A percentile compares a stretch with the other conserved stretches of the same genome.
phyloP scores from a whole-genome alignment of 2,329 filamentous ascomycete genomes.

The Venturia asperata region DNA sequence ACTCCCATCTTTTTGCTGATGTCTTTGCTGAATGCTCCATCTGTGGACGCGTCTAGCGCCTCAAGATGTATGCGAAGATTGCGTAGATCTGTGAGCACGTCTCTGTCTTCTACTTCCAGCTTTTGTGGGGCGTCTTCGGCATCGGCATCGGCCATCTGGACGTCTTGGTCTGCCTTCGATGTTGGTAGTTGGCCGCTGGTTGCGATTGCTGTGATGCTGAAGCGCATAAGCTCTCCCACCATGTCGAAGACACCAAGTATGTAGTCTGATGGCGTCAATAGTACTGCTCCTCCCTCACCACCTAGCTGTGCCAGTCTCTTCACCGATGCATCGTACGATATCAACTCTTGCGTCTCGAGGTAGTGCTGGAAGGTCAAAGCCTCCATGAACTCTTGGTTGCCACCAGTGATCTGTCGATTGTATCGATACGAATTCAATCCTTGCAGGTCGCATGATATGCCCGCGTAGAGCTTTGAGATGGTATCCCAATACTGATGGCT shows the following conservation, averaged over 20 bases:
- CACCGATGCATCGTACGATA: constrained; percentile 57
- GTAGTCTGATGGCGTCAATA: constrained; percentile 75
- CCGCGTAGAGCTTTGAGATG: constrained; percentile 61
- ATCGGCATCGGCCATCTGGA: constrained; percentile 32
- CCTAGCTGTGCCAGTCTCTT: constrained; percentile 33
- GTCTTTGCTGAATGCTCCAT: constrained; percentile 52
- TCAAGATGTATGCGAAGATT: constrained; percentile 70
- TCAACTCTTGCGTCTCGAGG: constrained; percentile 66
- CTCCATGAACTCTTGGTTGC: constrained; percentile 91
- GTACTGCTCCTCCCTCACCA: constrained; percentile 43
- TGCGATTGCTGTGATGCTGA: constrained; percentile 79
- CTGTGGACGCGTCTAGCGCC: constrained; percentile 52
- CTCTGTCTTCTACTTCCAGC: constrained; percentile 35
- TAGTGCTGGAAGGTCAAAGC: constrained; percentile 86
- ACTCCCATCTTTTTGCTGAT: constrained; percentile 75
- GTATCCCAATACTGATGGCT: constrained; percentile 61
- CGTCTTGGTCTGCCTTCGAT: constrained; percentile 26
- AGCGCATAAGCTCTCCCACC: constrained; percentile 94
- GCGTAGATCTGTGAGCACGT: constrained; percentile 76
- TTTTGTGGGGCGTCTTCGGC: constrained; percentile 9
- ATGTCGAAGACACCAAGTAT: constrained; percentile 87
- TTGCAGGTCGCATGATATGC: constrained; percentile 65
- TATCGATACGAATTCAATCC: constrained; percentile 80
- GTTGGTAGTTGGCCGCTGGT: constrained; percentile 55
- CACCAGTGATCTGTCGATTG: constrained; percentile 63